Percentiles rank a stretch among this genome's conserved stretches.
phyloP scores from a whole-genome alignment of 331 rosid species.

The Quercus tomentella region DNA sequence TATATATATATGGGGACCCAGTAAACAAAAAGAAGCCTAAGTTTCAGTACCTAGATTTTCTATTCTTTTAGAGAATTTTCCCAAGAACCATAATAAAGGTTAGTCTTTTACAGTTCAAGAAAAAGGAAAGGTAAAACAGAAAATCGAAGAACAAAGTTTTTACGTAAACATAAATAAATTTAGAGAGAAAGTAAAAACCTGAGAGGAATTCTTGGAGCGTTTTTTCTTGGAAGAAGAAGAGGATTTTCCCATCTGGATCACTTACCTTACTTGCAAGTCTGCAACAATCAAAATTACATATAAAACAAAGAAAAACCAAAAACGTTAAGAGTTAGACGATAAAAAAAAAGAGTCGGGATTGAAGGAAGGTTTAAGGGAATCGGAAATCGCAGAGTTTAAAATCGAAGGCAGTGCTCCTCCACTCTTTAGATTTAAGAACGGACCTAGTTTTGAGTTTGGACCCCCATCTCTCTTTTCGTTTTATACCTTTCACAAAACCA shows the following conservation, averaged over 20 bases:
- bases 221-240: conserved; percentile 62
- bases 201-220: conserved; percentile 52
- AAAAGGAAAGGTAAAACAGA: conserved; percentile 2
- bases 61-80: neutral
- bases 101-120: neutral
- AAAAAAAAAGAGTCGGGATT: neutral
- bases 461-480: neutral
- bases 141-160: conserved; percentile 7
- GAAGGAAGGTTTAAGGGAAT: neutral
- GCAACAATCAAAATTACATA: conserved; percentile 36
- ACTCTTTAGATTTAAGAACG: no score
- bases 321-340: neutral
- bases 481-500: neutral
- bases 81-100: neutral
- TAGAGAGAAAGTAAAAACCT: conserved; percentile 35
- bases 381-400: neutral
- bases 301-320: neutral
- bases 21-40: neutral
- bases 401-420: neutral
- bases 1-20: neutral
- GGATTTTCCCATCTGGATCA: conserved; percentile 63
- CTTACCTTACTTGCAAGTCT: conserved; percentile 61
- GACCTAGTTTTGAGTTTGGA: no score
- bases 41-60: neutral
- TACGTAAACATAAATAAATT: neutral